Conservation (phyloP, 139 green algal species). For the Haematococcus sp. region DNA sequence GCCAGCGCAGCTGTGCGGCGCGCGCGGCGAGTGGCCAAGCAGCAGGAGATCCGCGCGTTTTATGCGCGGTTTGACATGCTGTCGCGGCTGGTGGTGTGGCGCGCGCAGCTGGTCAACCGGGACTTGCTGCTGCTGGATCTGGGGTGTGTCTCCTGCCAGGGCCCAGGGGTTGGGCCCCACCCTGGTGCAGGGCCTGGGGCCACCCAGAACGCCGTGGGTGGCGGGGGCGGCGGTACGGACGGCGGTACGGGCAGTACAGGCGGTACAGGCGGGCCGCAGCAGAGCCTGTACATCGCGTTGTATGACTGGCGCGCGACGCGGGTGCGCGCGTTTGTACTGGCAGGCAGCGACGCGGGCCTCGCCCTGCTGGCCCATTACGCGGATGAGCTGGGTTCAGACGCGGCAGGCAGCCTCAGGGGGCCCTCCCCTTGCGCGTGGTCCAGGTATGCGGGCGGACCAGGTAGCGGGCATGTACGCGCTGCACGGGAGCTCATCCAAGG, state of each 20-base stretch:
- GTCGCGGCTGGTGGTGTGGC: not conserved
- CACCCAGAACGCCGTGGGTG: not conserved
- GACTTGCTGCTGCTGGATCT: constrained; percentile 8
- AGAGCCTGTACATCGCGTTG: constrained; percentile 8
- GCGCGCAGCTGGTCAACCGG: not conserved
- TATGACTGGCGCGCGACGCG: constrained; percentile 1
- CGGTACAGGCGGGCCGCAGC: not conserved
- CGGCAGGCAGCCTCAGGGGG: too few relatives aligned
- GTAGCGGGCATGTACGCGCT: too few relatives aligned
- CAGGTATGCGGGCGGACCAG: too few relatives aligned
- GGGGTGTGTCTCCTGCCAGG: not conserved
- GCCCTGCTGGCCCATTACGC: not conserved
- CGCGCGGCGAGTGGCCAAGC: not conserved
- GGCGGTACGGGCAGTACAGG: not conserved
- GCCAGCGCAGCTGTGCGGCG: too few relatives aligned
- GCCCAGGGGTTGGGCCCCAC: too few relatives aligned
- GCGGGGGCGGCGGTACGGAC: not conserved
- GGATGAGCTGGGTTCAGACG: too few relatives aligned
- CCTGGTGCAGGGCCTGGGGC: too few relatives aligned
- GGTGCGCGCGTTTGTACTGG: not conserved
- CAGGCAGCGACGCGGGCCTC: not conserved
- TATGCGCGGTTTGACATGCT: not conserved
- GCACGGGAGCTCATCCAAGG: too few relatives aligned
- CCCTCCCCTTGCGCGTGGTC: too few relatives aligned
- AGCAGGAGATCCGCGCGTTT: not conserved